phyloP scores from a whole-genome alignment of 129 eudicot species.

The Apium graveolens region DNA sequence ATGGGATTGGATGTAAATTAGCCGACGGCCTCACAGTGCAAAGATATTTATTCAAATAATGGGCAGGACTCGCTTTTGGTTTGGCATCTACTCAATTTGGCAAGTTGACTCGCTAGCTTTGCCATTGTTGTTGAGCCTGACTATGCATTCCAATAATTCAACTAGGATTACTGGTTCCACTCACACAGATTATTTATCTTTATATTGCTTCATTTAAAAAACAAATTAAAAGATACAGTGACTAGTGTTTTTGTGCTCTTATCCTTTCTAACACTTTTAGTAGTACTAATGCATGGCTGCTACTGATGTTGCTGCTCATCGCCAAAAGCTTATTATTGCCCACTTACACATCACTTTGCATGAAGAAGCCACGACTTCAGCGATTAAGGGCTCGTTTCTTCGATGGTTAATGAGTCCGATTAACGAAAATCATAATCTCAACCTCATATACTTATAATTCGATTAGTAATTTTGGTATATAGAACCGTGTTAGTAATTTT shows the following conservation, averaged over 20 bases:
- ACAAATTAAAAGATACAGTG: too few relatives aligned
- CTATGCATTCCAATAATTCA: conserved; percentile 54
- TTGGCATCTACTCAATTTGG: conserved; percentile 20
- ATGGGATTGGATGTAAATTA: neutral
- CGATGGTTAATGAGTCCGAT: too few relatives aligned
- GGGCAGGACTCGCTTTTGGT: neutral
- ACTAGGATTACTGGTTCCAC: neutral
- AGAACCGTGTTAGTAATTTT: too few relatives aligned
- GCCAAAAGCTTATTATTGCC: neutral
- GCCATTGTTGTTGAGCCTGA: conserved; percentile 28
- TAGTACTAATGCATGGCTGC: neutral
- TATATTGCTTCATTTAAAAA: too few relatives aligned
- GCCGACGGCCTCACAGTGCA: conserved; percentile 24
- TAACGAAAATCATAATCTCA: too few relatives aligned
- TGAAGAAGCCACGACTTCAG: neutral
- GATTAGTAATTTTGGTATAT: too few relatives aligned
- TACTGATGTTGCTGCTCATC: neutral
- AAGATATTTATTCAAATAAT: neutral
- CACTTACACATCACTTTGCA: neutral
- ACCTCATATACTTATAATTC: too few relatives aligned
- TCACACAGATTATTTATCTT: too few relatives aligned
- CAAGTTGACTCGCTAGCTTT: conserved; percentile 18
- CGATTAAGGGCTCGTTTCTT: too few relatives aligned
- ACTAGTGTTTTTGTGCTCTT: neutral
- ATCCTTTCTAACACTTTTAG: neutral